These are phyloP conservation scores for Leccinum imitatum DNA, from an alignment of 768 basidiomycete species.

Conservation along the genomic window DNA sequence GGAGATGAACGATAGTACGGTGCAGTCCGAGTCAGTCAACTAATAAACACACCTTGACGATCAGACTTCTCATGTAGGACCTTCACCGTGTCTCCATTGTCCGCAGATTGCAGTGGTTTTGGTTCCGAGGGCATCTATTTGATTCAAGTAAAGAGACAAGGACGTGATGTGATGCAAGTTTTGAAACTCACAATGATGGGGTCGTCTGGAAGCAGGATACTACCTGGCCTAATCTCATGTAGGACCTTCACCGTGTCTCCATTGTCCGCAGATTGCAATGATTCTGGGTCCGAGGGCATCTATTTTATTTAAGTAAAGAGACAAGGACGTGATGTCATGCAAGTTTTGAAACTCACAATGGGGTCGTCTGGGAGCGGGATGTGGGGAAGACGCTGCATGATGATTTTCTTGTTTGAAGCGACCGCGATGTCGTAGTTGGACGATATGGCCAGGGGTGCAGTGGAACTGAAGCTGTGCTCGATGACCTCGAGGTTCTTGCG, in stretches of 20 bases:
- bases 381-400: background rate
- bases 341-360: background rate
- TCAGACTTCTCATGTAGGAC: no score
- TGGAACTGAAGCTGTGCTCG: background rate
- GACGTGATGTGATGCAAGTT: no score
- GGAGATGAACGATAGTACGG: no score
- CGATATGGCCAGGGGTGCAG: background rate
- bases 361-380: background rate
- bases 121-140: background rate
- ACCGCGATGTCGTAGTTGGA: background rate
- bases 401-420: background rate
- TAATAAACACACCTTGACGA: background rate
- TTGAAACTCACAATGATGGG: no score
- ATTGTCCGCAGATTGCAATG: no score
- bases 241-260: no score
- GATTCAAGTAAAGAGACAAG: background rate
- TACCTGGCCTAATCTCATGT: no score
- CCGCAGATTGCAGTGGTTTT: background rate
- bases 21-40: no score
- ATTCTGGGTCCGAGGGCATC: background rate
- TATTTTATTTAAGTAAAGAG: background rate
- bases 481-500: background rate
- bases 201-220: no score
- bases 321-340: background rate
- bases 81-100: no score